phyloP scores from a whole-genome alignment of 768 basidiomycete genomes.

The Amanita jacksonii region DNA sequence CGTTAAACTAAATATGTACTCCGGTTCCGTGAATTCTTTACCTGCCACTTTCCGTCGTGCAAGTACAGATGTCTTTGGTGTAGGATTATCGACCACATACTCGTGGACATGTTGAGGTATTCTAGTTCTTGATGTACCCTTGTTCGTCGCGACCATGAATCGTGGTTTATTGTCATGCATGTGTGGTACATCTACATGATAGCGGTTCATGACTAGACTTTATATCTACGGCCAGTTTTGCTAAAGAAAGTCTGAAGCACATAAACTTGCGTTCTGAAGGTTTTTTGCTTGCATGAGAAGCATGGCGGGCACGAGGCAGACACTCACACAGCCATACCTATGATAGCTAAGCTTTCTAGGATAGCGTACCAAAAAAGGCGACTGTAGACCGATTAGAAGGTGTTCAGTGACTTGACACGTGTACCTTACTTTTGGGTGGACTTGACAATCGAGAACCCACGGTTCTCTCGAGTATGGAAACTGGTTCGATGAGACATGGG shows the following conservation, averaged over 20 bases:
- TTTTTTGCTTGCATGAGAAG: conserved; percentile 8
- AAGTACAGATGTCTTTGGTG: no score
- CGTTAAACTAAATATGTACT: conserved; percentile 18
- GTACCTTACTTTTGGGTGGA: conserved; percentile 71
- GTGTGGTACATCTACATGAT: conserved; percentile 7
- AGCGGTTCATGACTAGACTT: conserved; percentile 44
- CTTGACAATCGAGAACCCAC: conserved; percentile 88
- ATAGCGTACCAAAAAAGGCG: conserved; percentile 93
- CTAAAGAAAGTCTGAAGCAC: conserved; percentile 95
- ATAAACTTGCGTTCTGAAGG: conserved; percentile 76
- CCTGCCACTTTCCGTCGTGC: no score
- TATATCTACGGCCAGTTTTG: conserved; percentile 83
- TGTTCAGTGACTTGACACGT: neutral
- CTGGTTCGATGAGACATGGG: conserved; percentile 28
- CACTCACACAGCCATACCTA: conserved; percentile 83
- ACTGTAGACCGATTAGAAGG: conserved; percentile 26
- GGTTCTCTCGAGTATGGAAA: conserved; percentile 89
- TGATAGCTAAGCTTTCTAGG: conserved; percentile 66
- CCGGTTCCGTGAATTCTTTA: no score
- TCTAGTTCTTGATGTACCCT: no score
- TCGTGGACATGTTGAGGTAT: no score
- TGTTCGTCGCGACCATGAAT: neutral
- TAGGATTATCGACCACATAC: no score
- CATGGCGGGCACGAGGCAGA: neutral
- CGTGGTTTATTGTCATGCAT: conserved; percentile 5